phyloP scores from a whole-genome alignment of 768 basidiomycete species.

The Nevesoporus exiguus region DNA sequence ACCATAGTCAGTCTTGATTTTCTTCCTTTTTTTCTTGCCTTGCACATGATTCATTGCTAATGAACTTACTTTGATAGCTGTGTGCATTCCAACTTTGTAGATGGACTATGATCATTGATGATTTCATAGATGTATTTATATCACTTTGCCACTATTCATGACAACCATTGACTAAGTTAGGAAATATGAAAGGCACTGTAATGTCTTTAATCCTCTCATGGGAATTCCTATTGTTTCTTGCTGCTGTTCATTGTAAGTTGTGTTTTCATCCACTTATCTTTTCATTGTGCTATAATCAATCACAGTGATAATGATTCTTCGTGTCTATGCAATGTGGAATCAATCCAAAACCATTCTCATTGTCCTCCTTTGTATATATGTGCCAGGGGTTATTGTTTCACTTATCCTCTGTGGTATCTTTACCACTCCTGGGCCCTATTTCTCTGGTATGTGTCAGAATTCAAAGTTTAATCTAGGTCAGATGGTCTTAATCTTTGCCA shows the following conservation, averaged over 20 bases:
- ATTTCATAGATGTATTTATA: background rate
- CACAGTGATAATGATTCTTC: constrained; percentile 2
- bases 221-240: background rate
- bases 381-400: background rate
- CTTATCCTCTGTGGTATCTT: background rate
- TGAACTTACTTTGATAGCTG: too few species aligned
- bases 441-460: too few species aligned
- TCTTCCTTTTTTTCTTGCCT: too few species aligned
- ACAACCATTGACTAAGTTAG: too few species aligned
- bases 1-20: background rate
- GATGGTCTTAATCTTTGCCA: too few species aligned
- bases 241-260: background rate
- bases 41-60: too few species aligned
- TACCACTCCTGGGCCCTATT: background rate
- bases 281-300: background rate
- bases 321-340: constrained; percentile 3
- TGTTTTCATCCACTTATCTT: background rate
- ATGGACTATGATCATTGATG: too few species aligned
- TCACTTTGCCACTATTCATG: background rate
- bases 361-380: background rate
- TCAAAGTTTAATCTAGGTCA: too few species aligned
- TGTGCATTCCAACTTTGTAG: too few species aligned
- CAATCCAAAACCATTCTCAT: background rate
- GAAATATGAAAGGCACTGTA: background rate
- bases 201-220: background rate